These are phyloP conservation scores for Plantago major DNA, from an alignment of 257 asterid species.

Conservation along the genomic window DNA sequence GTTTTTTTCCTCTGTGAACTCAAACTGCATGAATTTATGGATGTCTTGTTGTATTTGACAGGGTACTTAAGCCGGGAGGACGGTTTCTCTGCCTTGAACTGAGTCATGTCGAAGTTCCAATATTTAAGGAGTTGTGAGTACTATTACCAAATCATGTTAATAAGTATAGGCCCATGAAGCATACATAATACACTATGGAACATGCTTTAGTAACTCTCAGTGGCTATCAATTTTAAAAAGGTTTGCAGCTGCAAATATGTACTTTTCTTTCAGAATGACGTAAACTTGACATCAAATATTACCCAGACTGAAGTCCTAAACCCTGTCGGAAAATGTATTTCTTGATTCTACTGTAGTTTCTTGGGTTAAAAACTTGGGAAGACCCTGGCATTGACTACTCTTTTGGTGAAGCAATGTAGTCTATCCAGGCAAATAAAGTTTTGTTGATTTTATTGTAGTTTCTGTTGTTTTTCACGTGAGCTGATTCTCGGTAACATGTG, in stretches of 20 bases:
- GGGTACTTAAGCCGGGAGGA: conserved; percentile 95
- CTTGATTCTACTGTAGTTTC: no score
- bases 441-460: no score
- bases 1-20: not conserved
- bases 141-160: conserved; percentile 7
- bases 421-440: no score
- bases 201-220: not conserved
- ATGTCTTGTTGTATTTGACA: conserved; percentile 26
- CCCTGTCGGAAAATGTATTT: no score
- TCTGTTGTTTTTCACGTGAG: no score
- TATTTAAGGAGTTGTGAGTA: conserved; percentile 76
- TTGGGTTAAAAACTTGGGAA: no score
- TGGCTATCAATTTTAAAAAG: conserved; percentile 11
- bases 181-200: not conserved
- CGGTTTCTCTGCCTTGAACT: conserved; percentile 95
- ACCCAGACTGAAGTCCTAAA: not conserved
- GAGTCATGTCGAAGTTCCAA: conserved; percentile 79
- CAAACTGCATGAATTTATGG: conserved; percentile 4
- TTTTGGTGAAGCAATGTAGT: no score
- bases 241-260: not conserved
- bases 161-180: not conserved
- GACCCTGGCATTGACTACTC: no score
- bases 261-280: not conserved
- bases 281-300: not conserved
- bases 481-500: no score